Conservation (phyloP, 2,329 filamentous ascomycete genomes). For the Waltergamsia citrina region DNA sequence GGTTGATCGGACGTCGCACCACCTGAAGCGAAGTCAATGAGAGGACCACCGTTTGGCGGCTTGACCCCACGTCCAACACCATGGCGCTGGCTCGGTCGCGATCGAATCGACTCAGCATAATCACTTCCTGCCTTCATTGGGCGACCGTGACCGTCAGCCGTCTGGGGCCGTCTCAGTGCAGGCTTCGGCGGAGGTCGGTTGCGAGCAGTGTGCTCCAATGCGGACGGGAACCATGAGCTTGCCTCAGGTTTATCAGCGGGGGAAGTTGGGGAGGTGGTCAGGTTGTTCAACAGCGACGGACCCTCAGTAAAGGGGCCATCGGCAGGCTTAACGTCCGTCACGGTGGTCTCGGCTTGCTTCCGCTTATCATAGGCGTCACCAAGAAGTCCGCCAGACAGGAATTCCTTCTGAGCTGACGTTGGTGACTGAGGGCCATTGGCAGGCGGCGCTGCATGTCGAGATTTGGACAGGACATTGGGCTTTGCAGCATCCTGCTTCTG, state of each 20-base stretch:
- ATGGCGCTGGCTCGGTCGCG: conserved; percentile 32
- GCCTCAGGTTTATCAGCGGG: conserved; percentile 13
- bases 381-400: conserved; percentile 42
- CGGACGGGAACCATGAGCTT: conserved; percentile 25
- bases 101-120: background rate
- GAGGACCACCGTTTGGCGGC: conserved; percentile 25
- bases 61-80: conserved; percentile 32
- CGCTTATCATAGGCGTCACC: conserved; percentile 38
- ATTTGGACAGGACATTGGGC: background rate
- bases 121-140: no score
- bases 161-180: background rate
- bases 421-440: conserved; percentile 4
- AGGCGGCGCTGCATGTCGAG: background rate
- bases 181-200: conserved; percentile 7
- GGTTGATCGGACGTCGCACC: conserved; percentile 2
- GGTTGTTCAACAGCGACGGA: conserved; percentile 43
- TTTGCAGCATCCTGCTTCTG: background rate
- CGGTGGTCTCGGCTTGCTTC: conserved; percentile 22
- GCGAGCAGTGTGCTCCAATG: conserved; percentile 25
- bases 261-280: conserved; percentile 10
- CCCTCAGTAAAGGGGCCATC: conserved; percentile 43
- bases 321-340: conserved; percentile 16
- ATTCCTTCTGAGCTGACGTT: conserved; percentile 20
- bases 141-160: no score
- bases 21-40: conserved; percentile 35